Evolutionary conservation across 2,329 filamentous ascomycete species (phyloP).

Genomic region (Nemania sp.): DNA sequence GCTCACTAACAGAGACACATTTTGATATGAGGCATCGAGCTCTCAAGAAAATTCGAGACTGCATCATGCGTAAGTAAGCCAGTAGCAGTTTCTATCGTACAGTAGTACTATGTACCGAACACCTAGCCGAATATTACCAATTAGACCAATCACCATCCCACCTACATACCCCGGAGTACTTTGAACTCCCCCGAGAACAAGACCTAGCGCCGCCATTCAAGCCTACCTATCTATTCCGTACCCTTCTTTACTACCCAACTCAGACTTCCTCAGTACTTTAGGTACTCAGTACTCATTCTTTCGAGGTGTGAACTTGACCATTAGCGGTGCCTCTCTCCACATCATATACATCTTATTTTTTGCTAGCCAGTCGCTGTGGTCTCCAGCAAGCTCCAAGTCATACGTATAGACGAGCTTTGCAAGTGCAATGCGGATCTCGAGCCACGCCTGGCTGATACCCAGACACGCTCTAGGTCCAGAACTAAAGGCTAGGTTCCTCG

Average conservation of each 20-base stretch:
- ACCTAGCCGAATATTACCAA: neutral
- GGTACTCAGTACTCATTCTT: conserved; percentile 1
- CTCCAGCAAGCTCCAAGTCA: conserved; percentile 38
- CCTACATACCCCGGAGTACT: neutral
- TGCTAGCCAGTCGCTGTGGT: conserved; percentile 43
- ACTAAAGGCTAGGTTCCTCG: conserved; percentile 43
- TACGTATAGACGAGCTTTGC: conserved; percentile 46
- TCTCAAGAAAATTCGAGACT: too few relatives aligned
- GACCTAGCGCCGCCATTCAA: too few relatives aligned
- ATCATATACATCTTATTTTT: conserved; percentile 44
- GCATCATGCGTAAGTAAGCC: too few relatives aligned
- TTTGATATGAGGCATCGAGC: too few relatives aligned
- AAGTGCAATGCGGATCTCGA: conserved; percentile 47
- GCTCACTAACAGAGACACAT: neutral
- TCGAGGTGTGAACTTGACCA: conserved; percentile 41
- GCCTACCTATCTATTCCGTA: too few relatives aligned
- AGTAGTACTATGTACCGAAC: too few relatives aligned
- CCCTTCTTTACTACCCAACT: too few relatives aligned
- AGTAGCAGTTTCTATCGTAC: too few relatives aligned
- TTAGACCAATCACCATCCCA: neutral
- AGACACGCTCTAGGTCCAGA: conserved; percentile 44
- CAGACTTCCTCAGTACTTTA: too few relatives aligned
- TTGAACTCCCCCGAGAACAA: too few relatives aligned
- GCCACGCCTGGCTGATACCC: conserved; percentile 46
- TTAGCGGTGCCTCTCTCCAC: conserved; percentile 46